phyloP scores from a whole-genome alignment of 2,329 filamentous ascomycete genomes.

The Calonectria naviculata region DNA sequence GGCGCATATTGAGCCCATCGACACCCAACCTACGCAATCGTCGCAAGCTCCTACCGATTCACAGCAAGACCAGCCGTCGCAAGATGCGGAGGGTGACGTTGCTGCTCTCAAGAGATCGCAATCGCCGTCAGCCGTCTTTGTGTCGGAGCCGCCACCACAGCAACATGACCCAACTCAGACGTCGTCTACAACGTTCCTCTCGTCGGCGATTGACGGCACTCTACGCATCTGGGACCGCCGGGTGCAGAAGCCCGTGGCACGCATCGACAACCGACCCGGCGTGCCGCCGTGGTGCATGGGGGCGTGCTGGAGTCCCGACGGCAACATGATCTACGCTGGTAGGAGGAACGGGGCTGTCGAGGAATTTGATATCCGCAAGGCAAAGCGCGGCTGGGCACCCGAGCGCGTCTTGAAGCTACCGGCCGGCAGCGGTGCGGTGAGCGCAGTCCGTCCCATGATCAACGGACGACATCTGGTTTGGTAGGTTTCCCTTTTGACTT shows the following conservation, averaged over 20 bases:
- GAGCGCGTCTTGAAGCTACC: conserved; percentile 89
- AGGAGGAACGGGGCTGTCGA: conserved; percentile 93
- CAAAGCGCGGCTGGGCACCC: conserved; percentile 73
- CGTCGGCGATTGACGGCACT: conserved; percentile 87
- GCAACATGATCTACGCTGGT: conserved; percentile 94
- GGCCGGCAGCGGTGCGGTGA: conserved; percentile 88
- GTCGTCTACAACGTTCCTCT: conserved; percentile 85
- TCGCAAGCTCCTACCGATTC: conserved; percentile 14
- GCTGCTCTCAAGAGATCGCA: conserved; percentile 31
- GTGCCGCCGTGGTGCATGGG: conserved; percentile 98
- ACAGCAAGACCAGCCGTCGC: conserved; percentile 21
- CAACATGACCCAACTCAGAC: conserved; percentile 67
- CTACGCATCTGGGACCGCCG: conserved; percentile 95
- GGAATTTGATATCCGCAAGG: conserved; percentile 89
- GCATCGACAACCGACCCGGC: conserved; percentile 77
- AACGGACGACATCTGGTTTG: conserved; percentile 94
- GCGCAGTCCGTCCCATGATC: conserved; percentile 87
- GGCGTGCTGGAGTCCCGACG: conserved; percentile 95
- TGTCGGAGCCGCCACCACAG: conserved; percentile 49
- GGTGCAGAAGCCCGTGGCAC: conserved; percentile 79
- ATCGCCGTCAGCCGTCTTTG: conserved; percentile 43
- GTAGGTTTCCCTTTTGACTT: conserved; percentile 41
- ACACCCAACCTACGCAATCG: conserved; percentile 10
- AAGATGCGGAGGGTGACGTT: conserved; percentile 13
- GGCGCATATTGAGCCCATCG: conserved; percentile 17